Conservation (phyloP, 176 grass and related monocot species). For the Triticum dicoccoides region DNA sequence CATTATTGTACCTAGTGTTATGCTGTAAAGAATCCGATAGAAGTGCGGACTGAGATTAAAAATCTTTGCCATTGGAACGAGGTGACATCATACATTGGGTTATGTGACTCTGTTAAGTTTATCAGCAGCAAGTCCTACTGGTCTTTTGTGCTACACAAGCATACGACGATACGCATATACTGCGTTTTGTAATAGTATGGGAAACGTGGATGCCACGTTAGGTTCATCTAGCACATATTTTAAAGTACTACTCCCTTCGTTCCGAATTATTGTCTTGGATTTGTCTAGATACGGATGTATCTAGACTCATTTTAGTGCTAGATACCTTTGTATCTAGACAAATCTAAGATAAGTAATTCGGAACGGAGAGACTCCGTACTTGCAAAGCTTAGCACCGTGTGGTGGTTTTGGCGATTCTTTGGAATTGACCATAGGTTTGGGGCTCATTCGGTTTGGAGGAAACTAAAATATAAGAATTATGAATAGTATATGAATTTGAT, state of each 20-base stretch:
- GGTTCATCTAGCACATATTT: not conserved
- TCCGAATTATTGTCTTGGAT: too few species aligned
- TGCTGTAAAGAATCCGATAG: not conserved
- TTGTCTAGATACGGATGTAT: too few species aligned
- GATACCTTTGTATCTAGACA: too few species aligned
- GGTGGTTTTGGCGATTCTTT: too few species aligned
- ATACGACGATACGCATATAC: not conserved
- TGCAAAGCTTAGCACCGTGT: not conserved
- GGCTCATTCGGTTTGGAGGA: too few species aligned
- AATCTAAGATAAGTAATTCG: too few species aligned
- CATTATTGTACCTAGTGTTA: not conserved
- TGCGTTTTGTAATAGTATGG: not conserved
- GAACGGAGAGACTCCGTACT: too few species aligned
- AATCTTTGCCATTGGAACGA: not conserved
- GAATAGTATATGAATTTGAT: too few species aligned
- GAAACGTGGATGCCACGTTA: constrained; percentile 18
- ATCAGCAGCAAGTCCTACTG: not conserved
- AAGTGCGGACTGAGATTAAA: not conserved
- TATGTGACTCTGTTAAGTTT: constrained; percentile 36
- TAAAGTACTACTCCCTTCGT: not conserved
- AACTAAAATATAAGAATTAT: too few species aligned
- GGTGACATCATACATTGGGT: constrained; percentile 6
- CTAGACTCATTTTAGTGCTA: too few species aligned
- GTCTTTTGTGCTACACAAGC: not conserved
- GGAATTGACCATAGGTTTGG: too few species aligned